Conservation (phyloP, 2,329 filamentous ascomycete species). For the Pyricularia pennisetigena region DNA sequence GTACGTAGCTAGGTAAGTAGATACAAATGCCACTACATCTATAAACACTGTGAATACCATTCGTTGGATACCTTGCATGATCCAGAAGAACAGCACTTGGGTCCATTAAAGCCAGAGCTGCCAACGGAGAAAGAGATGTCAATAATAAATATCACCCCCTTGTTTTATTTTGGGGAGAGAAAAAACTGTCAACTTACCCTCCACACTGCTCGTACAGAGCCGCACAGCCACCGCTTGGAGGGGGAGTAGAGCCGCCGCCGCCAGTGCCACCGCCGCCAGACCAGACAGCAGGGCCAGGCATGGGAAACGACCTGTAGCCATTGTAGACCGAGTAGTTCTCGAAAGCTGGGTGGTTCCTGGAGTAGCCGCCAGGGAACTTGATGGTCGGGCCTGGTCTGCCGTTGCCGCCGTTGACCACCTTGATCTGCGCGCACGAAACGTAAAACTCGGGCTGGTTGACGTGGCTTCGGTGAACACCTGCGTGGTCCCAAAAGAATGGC, state of each 20-base stretch:
- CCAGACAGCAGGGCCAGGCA: slow-evolving; percentile 7
- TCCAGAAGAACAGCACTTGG: not conserved
- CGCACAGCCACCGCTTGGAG: no score
- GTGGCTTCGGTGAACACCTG: slow-evolving; percentile 4
- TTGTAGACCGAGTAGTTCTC: slow-evolving; percentile 3
- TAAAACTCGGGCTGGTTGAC: slow-evolving; percentile 8
- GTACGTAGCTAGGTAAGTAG: no score
- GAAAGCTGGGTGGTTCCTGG: slow-evolving; percentile 2
- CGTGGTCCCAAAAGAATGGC: no score
- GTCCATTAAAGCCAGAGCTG: not conserved
- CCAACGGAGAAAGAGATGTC: no score
- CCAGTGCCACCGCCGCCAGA: not conserved
- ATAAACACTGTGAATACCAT: slow-evolving; percentile 2
- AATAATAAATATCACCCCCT: no score
- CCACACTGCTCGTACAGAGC: no score
- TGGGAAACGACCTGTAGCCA: slow-evolving; percentile 3
- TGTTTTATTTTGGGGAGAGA: no score
- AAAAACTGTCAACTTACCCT: no score
- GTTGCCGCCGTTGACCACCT: slow-evolving; percentile 6
- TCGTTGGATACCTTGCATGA: slow-evolving; percentile 3
- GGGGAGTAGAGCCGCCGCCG: not conserved
- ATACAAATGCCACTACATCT: not conserved
- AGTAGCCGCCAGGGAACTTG: slow-evolving; percentile 6
- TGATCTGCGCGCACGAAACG: slow-evolving; percentile 8
- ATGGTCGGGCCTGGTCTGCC: slow-evolving; percentile 6